Evolutionary conservation across 2,329 filamentous ascomycete species (phyloP), one percentile per base, ranked within the genome.

Genomic region (Pseudocercospora fuligena): DNA sequence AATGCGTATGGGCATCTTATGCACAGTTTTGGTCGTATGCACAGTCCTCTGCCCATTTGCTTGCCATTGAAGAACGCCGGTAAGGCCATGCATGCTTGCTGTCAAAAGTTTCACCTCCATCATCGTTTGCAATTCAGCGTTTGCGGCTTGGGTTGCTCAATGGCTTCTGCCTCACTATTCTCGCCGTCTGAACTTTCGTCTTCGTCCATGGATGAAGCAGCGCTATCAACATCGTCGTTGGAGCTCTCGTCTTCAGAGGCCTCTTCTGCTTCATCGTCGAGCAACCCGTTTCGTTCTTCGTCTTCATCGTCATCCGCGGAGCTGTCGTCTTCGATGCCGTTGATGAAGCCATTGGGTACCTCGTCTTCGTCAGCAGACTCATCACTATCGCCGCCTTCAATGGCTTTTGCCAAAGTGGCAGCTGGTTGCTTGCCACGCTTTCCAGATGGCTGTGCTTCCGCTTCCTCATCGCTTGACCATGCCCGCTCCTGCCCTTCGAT

Each of bases 401-500:
- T 65, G 16, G 29, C 51, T 19, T 49, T 29, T 49, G n/a, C 53
- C 14, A 58, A 40, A 51, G 60, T 14, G 54, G 61, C 16, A 61
- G 43, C 33, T 2, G 51, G 25, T 27, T 27, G n/a, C 31, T 58
- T 46, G 21, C 47, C 27, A 16, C 5, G 31, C 14, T 49, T 61
- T 56, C 16, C 85, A 83, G 61, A 84, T 5, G 78, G 82, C 9
- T 84, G 83, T 11, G 83, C 83, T 11, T 76, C 73, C 0, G 72
- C 75, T 9, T 76, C 78, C 19, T 89, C 88, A 51, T 90, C 87
- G 51, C 64, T 69, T 54, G 75, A 80, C 46, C 81, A 83, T 21
- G 86, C 83, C 33, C 89, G 86, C 31, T 90, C 89, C 73, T 93
- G 87, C 0, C 92, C 93, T 78, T 97, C 94, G 1, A 97, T 92